Conservation (phyloP, 768 basidiomycete genomes). For the Pholiota conissans region DNA sequence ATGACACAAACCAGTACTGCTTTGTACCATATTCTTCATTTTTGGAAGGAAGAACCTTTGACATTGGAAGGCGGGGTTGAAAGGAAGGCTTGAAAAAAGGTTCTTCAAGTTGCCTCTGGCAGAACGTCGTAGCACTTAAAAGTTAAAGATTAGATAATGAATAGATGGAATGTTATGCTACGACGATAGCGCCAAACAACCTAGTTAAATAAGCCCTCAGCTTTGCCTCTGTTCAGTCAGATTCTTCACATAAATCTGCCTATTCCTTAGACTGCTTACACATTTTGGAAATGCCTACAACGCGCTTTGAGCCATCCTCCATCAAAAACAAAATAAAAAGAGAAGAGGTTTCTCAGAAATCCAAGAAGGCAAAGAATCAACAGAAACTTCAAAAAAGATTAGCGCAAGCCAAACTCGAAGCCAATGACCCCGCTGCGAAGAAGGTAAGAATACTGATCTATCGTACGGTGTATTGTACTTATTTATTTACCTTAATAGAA, state of each 20-base stretch:
- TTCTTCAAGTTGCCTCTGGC: no score
- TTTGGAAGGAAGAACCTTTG: conserved; percentile 46
- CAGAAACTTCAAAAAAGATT: conserved; percentile 80
- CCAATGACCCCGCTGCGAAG: conserved; percentile 72
- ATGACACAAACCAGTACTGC: conserved; percentile 61
- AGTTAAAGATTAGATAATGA: neutral
- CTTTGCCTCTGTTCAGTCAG: neutral
- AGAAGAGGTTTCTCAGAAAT: conserved; percentile 71
- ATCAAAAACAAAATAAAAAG: conserved; percentile 91
- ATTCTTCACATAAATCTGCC: neutral
- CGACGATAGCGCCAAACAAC: neutral
- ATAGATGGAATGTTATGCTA: neutral
- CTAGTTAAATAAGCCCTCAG: neutral
- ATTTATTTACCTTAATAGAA: conserved; percentile 51
- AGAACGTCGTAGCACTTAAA: no score
- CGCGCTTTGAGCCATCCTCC: conserved; percentile 58
- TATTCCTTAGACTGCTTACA: neutral
- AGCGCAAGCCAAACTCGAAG: conserved; percentile 75
- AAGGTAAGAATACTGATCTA: conserved; percentile 48
- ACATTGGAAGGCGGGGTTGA: conserved; percentile 12
- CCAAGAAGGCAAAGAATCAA: conserved; percentile 76
- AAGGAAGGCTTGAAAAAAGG: conserved; percentile 2
- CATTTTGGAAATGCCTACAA: conserved; percentile 47
- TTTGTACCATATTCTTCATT: conserved; percentile 71
- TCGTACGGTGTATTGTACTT: neutral